These are phyloP conservation scores for Alternaria postmessia DNA, from an alignment of 2,329 filamentous ascomycete species.

Conservation along the genomic window DNA sequence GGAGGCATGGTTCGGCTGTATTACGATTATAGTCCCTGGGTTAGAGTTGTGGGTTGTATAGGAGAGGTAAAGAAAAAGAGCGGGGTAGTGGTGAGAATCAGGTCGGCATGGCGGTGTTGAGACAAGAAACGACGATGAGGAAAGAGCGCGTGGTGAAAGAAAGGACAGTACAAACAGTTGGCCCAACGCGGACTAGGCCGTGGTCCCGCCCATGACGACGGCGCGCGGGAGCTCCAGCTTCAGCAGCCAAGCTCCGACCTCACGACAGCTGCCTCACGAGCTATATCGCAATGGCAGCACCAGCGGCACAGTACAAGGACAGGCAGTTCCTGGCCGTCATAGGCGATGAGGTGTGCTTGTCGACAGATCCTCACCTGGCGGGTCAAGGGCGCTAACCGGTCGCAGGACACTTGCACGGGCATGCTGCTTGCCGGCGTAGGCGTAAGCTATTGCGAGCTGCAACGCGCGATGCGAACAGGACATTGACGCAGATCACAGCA, in stretches of 20 bases:
- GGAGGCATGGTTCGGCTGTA: conserved; percentile 56
- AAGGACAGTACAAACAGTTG: conserved; percentile 28
- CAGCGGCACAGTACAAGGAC: conserved; percentile 72
- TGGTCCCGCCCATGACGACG: conserved; percentile 38
- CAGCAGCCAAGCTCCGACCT: conserved; percentile 30
- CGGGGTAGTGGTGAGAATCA: conserved; percentile 19
- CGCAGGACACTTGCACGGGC: conserved; percentile 92
- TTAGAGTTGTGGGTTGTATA: background rate
- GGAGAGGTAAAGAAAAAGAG: background rate
- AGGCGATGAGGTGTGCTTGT: conserved; percentile 79
- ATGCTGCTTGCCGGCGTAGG: conserved; percentile 94
- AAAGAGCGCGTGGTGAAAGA: conserved; percentile 16
- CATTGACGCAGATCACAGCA: conserved; percentile 66
- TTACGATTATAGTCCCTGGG: background rate
- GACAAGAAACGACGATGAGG: conserved; percentile 8
- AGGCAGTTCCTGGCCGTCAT: conserved; percentile 97
- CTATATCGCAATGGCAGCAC: conserved; percentile 63
- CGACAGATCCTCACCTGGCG: background rate
- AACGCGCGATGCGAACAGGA: background rate
- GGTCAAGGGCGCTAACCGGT: conserved; percentile 21
- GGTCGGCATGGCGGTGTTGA: conserved; percentile 32
- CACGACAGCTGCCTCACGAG: conserved; percentile 24
- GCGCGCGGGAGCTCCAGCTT: conserved; percentile 13
- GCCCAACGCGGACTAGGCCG: conserved; percentile 30
- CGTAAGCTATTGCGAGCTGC: conserved; percentile 62